Base-by-base conservation (phyloP, 179 eudicot genomes). In the Beta macrorhiza region DNA sequence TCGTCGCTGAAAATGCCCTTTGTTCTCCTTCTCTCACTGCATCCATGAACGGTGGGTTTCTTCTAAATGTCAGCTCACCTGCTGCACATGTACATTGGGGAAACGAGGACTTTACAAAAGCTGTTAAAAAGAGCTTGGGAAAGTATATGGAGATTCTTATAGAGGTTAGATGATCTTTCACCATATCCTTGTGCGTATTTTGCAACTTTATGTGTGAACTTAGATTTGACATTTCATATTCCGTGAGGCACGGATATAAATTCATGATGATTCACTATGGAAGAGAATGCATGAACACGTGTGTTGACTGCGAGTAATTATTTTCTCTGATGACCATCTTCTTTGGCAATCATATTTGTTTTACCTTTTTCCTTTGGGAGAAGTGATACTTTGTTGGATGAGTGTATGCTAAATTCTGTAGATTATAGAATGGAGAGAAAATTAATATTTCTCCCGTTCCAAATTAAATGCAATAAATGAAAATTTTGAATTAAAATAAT, bases 21-120 rank as follows among this genome's bases (percentile, higher is more conserved):
- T 88, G 92, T 81, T 85, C 88, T 85, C 92, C 93, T 13, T 87
- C 98, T 74, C 87, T 98, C 59, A 92, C 94, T 83, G 97, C 99
- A 85, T 97, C 99, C 71, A 93, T 95, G 68, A 93, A 86, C 83
- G 91, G 99, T 82, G 99, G 98, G 58, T 81, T 81, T 83, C 91
- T 97, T 80, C 91, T 97, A 58, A 92, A 95, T 79, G 77, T 86
- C 86, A 97, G 92, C 37, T 97, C 99, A 72, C 98, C 99, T 74
- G 99, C 97, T 76, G 93, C 93, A 76, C 91, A 88, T 86, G 86
- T 97, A 80, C 88, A 95, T 85, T 86, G 85, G 81, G 95, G 91
- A 78, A 97, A 97, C 87, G 82, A 86, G 42, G 97, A 90, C 77
- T 90, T 91, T 83, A 86, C 91, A 62, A 95, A 90, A 88, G 90